phyloP scores from a whole-genome alignment of 768 basidiomycete genomes.

The Russula virescens region DNA sequence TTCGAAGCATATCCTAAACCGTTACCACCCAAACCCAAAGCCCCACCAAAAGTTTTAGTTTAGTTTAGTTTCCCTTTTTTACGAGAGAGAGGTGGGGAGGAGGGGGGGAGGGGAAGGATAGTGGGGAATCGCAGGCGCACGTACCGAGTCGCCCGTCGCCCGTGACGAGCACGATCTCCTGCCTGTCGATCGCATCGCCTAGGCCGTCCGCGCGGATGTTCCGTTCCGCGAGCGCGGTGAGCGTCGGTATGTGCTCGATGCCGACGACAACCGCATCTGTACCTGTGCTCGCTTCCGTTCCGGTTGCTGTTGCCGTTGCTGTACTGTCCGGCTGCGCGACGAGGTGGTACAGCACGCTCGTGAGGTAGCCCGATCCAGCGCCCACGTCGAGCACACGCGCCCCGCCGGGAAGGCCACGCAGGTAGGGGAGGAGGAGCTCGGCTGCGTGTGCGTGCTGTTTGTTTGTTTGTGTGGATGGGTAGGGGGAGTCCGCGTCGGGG shows the following conservation, averaged over 20 bases:
- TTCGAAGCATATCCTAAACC: slow-evolving; percentile 25
- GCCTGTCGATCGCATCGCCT: slow-evolving; percentile 45
- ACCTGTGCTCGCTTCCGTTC: background rate
- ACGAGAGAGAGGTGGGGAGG: too few relatives aligned
- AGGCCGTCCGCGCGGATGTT: slow-evolving; percentile 70
- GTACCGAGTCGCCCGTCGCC: slow-evolving; percentile 81
- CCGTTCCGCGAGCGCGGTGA: slow-evolving; percentile 60
- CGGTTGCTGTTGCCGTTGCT: too few relatives aligned
- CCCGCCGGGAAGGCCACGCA: slow-evolving; percentile 47
- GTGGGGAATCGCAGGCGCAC: slow-evolving; percentile 11
- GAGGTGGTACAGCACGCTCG: slow-evolving; percentile 76
- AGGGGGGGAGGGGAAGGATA: background rate
- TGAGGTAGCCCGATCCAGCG: slow-evolving; percentile 81
- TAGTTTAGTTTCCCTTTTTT: too few relatives aligned
- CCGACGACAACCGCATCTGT: slow-evolving; percentile 50
- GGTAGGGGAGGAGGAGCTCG: slow-evolving; percentile 68
- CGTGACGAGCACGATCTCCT: slow-evolving; percentile 53
- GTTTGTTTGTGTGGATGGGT: background rate
- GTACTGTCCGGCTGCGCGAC: slow-evolving; percentile 31
- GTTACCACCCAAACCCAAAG: too few relatives aligned
- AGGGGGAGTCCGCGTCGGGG: background rate
- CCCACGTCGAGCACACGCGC: slow-evolving; percentile 84
- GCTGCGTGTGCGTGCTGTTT: slow-evolving; percentile 77
- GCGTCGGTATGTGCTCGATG: slow-evolving; percentile 83
- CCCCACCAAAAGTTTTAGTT: too few relatives aligned